Conservation (phyloP, 192 early-diverging fungal genomes). For the Phycomyces blakesleeanus region DNA sequence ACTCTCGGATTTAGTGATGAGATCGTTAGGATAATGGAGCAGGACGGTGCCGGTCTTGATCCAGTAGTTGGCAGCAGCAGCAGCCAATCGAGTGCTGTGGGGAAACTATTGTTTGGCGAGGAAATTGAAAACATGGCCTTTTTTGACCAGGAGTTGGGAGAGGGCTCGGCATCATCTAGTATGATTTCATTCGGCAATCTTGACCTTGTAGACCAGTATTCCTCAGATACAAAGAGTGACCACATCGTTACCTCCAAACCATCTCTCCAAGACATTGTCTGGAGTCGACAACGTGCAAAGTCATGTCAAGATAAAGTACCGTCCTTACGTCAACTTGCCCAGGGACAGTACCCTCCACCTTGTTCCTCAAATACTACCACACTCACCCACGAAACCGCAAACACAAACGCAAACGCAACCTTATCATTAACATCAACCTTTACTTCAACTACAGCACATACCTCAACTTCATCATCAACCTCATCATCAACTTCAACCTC, state of each 20-base stretch:
- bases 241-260: conserved; percentile 4
- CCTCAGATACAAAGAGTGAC: conserved; percentile 21
- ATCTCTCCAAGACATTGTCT: conserved; percentile 12
- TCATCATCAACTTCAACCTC: not conserved
- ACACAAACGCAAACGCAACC: too few species aligned
- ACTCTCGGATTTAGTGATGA: not conserved
- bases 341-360: conserved; percentile 10
- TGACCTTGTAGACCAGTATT: not conserved
- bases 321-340: conserved; percentile 12
- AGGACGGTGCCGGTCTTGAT: not conserved
- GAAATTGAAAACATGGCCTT: conserved; percentile 13
- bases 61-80: not conserved
- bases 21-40: conserved; percentile 1
- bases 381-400: not conserved
- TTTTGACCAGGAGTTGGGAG: conserved; percentile 5
- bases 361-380: too few species aligned
- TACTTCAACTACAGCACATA: too few species aligned
- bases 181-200: not conserved
- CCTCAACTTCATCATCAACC: not conserved
- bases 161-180: not conserved
- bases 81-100: conserved; percentile 13
- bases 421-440: not conserved
- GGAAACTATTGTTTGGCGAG: conserved; percentile 28
- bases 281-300: conserved; percentile 21
- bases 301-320: conserved; percentile 22